Evolutionary conservation across 1,139 yeast genomes (phyloP), one percentile per base, ranked within the genome.

Genomic region (Scheffersomyces segobiensis): DNA sequence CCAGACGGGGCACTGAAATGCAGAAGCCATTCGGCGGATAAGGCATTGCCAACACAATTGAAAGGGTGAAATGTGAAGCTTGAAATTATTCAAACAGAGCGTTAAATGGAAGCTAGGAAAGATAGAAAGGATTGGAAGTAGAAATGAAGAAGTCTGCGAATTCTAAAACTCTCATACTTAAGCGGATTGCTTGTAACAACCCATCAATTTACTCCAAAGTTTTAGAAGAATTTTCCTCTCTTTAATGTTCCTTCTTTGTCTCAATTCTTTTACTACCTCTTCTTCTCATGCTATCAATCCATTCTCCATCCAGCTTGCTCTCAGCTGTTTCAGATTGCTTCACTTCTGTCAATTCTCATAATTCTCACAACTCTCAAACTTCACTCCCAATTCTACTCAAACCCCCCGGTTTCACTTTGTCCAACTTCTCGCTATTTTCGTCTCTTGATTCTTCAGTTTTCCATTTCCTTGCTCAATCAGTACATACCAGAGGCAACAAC

Each of bases 401-500:
- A 32, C 42, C 42, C 17, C 42, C 42, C 17, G 17, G 14, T 7
- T 32, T 32, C 42, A 24, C 32, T 24, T 24, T 24, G 6, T 24
- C 6, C 26, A 7, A 24, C 8, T 24, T 24, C 32, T 24, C 10
- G 32, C 32, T 24, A 24, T 24, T 24, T 24, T 6, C 32, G 32
- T 32, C 17, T 32, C 42, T 32, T 12, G 3, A 10, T 14, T 32
- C 42, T 32, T 10, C 17, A 12, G 3, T 32, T 32, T 32, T 32
- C 42, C 42, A 14, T 32, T 32, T 32, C 14, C 17, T 14, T 10
- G 12, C 12, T 32, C 42, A 32, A 32, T 32, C 42, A 80, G 96
- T 48, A 82, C 96, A 0, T 93, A 83, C 70, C 95, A 84, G 96
- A 63, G 97, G 93, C 8, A 78, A 91, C 70, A 86, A 65, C 78